A percentile compares a stretch with the other conserved stretches of the same genome.
Evolutionary conservation across 2,329 filamentous ascomycete species (phyloP).

Genomic region (Tolypocladium endophyticum): DNA sequence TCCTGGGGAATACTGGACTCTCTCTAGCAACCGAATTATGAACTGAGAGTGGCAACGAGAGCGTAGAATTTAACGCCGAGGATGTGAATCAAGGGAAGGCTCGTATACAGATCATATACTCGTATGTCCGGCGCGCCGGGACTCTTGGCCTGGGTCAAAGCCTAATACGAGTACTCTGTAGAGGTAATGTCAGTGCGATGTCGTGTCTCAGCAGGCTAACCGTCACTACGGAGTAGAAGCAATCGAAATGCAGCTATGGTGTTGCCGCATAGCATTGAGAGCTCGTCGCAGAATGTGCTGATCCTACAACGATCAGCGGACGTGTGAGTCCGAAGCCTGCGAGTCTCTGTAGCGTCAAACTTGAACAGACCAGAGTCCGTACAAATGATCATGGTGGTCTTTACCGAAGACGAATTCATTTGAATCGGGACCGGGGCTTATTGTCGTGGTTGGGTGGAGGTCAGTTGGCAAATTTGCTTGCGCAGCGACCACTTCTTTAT

Average conservation of each 20-base stretch:
- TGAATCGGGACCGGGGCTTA: background rate
- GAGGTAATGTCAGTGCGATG: background rate
- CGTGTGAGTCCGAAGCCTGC: background rate
- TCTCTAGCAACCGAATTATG: no score
- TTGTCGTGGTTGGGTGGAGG: background rate
- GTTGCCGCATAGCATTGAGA: background rate
- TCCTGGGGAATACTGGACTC: background rate
- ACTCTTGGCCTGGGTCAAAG: background rate
- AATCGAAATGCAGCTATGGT: background rate
- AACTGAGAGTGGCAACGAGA: no score
- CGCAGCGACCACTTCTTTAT: background rate
- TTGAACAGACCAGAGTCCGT: background rate
- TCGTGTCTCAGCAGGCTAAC: background rate
- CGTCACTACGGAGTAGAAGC: background rate
- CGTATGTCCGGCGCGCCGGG: background rate
- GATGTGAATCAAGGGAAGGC: background rate
- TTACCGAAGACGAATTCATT: background rate
- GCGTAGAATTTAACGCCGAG: background rate
- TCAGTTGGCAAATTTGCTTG: background rate
- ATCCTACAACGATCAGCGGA: background rate
- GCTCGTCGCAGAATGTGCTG: background rate
- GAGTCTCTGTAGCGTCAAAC: background rate
- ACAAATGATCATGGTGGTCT: background rate
- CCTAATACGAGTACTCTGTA: background rate
- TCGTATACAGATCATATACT: no score